Percentiles rank a stretch among this genome's conserved stretches.
Evolutionary conservation across 2,329 filamentous ascomycete species (phyloP).

Genomic region (Monosporascus ibericus): DNA sequence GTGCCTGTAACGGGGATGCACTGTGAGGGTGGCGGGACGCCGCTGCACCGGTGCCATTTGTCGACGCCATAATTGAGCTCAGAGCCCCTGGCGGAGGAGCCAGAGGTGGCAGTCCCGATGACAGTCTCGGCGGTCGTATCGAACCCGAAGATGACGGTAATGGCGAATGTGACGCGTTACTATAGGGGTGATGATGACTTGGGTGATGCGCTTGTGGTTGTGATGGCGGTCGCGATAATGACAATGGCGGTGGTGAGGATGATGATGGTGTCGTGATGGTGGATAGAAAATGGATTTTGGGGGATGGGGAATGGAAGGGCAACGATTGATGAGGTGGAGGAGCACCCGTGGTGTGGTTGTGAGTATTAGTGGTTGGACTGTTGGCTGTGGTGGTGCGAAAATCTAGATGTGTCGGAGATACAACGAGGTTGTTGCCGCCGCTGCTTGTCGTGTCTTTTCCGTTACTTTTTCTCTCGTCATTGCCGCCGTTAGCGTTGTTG

Average conservation of each 20-base stretch:
- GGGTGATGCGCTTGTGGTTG: not conserved
- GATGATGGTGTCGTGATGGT: conserved; percentile 21
- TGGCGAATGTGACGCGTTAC: conserved; percentile 20
- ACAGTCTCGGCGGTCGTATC: conserved; percentile 6
- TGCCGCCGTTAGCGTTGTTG: not conserved
- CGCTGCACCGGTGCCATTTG: conserved; percentile 19
- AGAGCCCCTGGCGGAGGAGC: conserved; percentile 27
- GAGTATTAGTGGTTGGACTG: not conserved
- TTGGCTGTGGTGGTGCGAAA: not conserved
- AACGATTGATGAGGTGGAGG: conserved; percentile 4
- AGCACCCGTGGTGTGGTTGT: conserved; percentile 2
- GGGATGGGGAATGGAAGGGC: conserved; percentile 17
- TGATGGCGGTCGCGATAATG: conserved; percentile 16
- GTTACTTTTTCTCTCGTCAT: not conserved
- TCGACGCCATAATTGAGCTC: conserved; percentile 26
- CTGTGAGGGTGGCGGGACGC: conserved; percentile 13
- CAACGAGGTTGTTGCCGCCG: not conserved
- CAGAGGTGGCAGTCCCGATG: conserved; percentile 22
- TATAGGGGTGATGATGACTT: conserved; percentile 20
- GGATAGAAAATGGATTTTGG: conserved; percentile 15
- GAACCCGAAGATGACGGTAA: conserved; percentile 12
- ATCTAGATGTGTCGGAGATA: not conserved
- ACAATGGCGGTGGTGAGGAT: conserved; percentile 8
- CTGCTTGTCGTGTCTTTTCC: not conserved
- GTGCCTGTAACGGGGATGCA: conserved; percentile 28